Percentiles rank a stretch among this genome's conserved stretches.
Conservation (phyloP, 1,139 yeast species). For the Candida glucosophila region DNA sequence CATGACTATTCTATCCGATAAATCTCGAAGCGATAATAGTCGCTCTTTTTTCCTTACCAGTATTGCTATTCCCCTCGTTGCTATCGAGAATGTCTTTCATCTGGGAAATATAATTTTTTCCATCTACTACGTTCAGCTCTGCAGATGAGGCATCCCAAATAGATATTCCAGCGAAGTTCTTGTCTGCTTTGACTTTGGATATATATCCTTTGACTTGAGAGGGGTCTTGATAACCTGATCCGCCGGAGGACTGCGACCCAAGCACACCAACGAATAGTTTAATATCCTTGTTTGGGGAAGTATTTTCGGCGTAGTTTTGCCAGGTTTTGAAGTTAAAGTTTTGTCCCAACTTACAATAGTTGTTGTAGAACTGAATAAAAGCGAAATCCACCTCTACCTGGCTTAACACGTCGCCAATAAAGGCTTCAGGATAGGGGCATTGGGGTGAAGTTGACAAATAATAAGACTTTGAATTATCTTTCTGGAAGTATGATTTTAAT, state of each 20-base stretch:
- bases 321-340: conserved; percentile 82
- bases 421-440: conserved; percentile 87
- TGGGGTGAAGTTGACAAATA: conserved; percentile 93
- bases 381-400: conserved; percentile 71
- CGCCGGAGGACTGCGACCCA: conserved; percentile 60
- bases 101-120: conserved; percentile 30
- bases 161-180: conserved; percentile 74
- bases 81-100: conserved; percentile 22
- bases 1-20: no score
- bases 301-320: conserved; percentile 55
- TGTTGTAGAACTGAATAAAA: conserved; percentile 89
- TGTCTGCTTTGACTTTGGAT: conserved; percentile 25
- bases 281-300: conserved; percentile 61
- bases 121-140: conserved; percentile 39
- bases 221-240: conserved; percentile 24
- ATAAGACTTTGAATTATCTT: conserved; percentile 50
- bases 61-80: conserved; percentile 35
- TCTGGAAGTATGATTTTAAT: conserved; percentile 49
- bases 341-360: conserved; percentile 57
- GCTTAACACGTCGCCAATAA: conserved; percentile 60
- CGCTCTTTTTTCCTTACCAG: no score
- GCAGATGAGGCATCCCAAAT: conserved; percentile 92
- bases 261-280: conserved; percentile 69
- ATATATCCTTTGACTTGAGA: conserved; percentile 11
- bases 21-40: no score